phyloP scores from a whole-genome alignment of 139 green algal species.

The Volvox reticuliferus region DNA sequence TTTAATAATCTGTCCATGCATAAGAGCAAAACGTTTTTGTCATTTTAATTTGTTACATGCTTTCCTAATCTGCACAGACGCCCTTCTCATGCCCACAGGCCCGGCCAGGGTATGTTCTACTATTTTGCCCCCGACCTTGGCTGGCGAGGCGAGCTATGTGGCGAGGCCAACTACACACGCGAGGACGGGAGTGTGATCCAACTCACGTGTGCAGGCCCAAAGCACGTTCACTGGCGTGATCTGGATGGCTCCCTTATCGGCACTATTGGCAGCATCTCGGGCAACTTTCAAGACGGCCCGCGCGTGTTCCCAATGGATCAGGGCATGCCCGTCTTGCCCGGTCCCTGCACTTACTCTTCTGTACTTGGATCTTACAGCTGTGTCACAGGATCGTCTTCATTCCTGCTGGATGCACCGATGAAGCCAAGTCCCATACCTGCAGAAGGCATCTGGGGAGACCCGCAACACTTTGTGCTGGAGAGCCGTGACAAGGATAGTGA shows the following conservation, averaged over 20 bases:
- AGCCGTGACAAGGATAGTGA: slow-evolving; percentile 67
- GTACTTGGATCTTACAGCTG: slow-evolving; percentile 53
- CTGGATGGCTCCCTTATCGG: slow-evolving; percentile 55
- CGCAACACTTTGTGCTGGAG: slow-evolving; percentile 70
- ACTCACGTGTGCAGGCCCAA: slow-evolving; percentile 70
- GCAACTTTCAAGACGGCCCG: neutral
- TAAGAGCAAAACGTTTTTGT: no score
- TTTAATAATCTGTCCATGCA: no score
- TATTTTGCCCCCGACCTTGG: slow-evolving; percentile 33
- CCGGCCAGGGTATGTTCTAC: slow-evolving; percentile 38
- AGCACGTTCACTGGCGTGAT: slow-evolving; percentile 63
- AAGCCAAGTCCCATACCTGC: slow-evolving; percentile 49
- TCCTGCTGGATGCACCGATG: slow-evolving; percentile 31
- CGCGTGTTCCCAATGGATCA: slow-evolving; percentile 48
- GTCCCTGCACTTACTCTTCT: slow-evolving; percentile 53
- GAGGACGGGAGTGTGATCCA: slow-evolving; percentile 41
- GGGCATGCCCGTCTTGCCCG: slow-evolving; percentile 51
- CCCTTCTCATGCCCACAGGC: neutral
- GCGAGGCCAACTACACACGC: slow-evolving; percentile 14
- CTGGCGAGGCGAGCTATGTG: slow-evolving; percentile 64
- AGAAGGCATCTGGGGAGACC: slow-evolving; percentile 62
- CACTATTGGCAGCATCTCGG: neutral
- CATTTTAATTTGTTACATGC: neutral
- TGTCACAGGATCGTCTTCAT: neutral
- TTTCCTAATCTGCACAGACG: neutral